Evolutionary conservation across 179 eudicot species (phyloP), one percentile per base, ranked within the genome.

Genomic region (Dionaea muscipula): DNA sequence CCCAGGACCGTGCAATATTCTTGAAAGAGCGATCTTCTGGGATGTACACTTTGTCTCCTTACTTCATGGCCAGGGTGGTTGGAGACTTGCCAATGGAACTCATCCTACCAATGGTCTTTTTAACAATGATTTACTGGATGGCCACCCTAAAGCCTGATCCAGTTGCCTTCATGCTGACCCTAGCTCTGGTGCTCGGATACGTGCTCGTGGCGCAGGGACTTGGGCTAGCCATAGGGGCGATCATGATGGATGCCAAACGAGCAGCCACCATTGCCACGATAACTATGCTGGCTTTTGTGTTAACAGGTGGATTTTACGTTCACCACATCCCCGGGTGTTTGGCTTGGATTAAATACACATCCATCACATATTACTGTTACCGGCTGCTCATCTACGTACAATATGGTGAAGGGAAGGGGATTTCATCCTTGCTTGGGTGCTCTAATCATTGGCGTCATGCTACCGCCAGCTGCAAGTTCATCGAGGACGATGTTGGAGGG

Each of bases 71-170:
- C 0, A 69, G 91, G 27, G 74, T 87, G 18, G 73, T 72, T 1
- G 91, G 88, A 1, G 98, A 91, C 61, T 39, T 87, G 1, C 98
- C 95, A 0, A 82, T 91, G 98, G 98, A 91, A 69, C 86, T 91
- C 7, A 78, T 91, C 39, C 77, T 91, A 4, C 98, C 98, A 0
- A 74, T 75, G 1, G 25, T 79, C 6, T 91, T 87, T 60, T 31
- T 87, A 15, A 68, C 78, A 13, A 55, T 91, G 25, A 69, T 72
- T 0, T 91, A 91, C 37, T 87, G 94, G 94, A 91, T 87, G 98
- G 58, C 83, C 0, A 86, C 84, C 40, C 67, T 91, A 8, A 82
- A 70, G 51, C 78, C 86, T 0, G 82, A 84, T 0, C 1, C 77
- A 7, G 69, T 66, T 47, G 65, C 88, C 21, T 91, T 87, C 33